Base-by-base conservation (phyloP, 305 asterid species). In the Solanum hybrid region DNA sequence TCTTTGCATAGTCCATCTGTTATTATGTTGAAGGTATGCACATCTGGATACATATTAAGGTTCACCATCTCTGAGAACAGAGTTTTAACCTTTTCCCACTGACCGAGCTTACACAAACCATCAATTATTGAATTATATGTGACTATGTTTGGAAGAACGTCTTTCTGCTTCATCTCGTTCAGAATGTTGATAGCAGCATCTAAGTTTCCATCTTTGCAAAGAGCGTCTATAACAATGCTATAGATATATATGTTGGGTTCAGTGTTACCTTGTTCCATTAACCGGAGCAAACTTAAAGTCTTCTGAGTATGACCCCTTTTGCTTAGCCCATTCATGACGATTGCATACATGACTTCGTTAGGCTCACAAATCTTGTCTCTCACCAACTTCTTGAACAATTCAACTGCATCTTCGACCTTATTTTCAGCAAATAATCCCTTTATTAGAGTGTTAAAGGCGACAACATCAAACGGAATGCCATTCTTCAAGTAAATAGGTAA, bases 191-290 rank as follows among this genome's bases (percentile, higher is more conserved):
- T 65, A 65, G 75, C 75, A 65, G 0, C 31, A 68, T 68, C 6
- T 68, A 4, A n/a, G 76, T 68, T 9, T 68, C 76, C 1, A 68
- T 68, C 76, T n/a, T 68, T 68, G 31, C 14, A 68, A 68, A 68
- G 76, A 1, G 31, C 2, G 1, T 61, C 73, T 20, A 61, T 22
- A 7, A 20, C 73, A 3, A 61, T 22, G 26, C 0, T 61, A 5
- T 20, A 61, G 27, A 11, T 39, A 0, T 0, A 13, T 41, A 13
- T 0, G 0, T 41, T 0, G 1, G 61, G 61, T 0, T 41, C 0
- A 4, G 57, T 41, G 0, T 0, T 45, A 0, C 61, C 61, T 13
- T 45, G 61, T 14, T 45, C 29, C 29, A 68, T n/a, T 9, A 68
- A 68, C 29, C 14, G 27, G 27, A 65, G 29, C 27, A 65, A 65